These are phyloP conservation scores for Albifimbria verrucaria DNA, from an alignment of 2,329 filamentous ascomycete genomes.

Conservation along the genomic window DNA sequence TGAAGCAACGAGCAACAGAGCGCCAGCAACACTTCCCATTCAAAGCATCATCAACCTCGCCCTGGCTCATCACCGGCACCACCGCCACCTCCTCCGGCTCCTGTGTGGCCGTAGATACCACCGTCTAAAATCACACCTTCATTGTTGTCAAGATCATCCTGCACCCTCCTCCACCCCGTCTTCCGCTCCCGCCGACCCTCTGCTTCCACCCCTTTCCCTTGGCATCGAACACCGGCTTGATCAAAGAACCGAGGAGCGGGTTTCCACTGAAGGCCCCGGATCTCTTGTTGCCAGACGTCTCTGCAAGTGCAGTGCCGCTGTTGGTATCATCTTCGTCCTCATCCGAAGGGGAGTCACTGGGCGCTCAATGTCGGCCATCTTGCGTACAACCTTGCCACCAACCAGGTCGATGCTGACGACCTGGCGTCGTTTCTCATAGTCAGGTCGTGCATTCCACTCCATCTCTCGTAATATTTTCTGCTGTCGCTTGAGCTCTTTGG, in stretches of 20 bases:
- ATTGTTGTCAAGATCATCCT: slow-evolving; percentile 58
- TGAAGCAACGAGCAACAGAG: no score
- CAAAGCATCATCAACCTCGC: slow-evolving; percentile 26
- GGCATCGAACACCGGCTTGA: slow-evolving; percentile 58
- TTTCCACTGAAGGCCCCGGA: slow-evolving; percentile 65
- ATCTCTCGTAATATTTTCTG: slow-evolving; percentile 80
- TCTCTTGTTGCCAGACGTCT: slow-evolving; percentile 32
- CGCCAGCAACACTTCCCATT: not conserved
- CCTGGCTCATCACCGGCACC: slow-evolving; percentile 35
- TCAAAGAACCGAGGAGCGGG: slow-evolving; percentile 61
- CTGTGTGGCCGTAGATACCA: slow-evolving; percentile 41
- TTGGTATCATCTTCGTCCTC: slow-evolving; percentile 31
- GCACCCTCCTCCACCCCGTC: slow-evolving; percentile 56
- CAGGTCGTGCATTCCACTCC: slow-evolving; percentile 80
- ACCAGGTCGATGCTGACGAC: slow-evolving; percentile 83
- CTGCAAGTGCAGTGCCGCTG: slow-evolving; percentile 26
- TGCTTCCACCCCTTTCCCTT: slow-evolving; percentile 47
- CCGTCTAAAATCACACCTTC: slow-evolving; percentile 58
- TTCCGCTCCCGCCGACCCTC: slow-evolving; percentile 36
- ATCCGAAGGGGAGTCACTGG: slow-evolving; percentile 49
- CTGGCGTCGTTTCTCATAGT: slow-evolving; percentile 84
- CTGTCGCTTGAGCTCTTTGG: slow-evolving; percentile 78
- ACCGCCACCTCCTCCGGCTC: not conserved
- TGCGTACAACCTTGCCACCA: slow-evolving; percentile 71
- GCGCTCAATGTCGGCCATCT: slow-evolving; percentile 62